phyloP scores from a whole-genome alignment of 306 rosid species.

The Echinosophora koreensis region DNA sequence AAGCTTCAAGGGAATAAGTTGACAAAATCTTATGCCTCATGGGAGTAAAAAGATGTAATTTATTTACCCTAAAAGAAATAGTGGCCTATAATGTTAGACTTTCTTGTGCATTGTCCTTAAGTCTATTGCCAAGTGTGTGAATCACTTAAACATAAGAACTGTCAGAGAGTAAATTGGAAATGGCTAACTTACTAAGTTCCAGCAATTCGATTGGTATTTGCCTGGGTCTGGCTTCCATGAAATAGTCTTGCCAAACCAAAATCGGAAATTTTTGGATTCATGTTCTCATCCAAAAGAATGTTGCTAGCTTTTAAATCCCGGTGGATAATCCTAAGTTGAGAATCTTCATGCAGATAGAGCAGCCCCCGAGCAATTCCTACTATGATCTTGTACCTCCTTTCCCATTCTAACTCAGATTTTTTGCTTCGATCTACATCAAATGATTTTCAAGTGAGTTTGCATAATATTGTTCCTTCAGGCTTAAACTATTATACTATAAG shows the following conservation, averaged over 20 bases:
- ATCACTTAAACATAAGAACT: too few relatives aligned
- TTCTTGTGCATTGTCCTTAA: too few relatives aligned
- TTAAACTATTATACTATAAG: neutral
- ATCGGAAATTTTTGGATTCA: conserved; percentile 52
- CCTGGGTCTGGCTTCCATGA: conserved; percentile 45
- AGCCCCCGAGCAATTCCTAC: conserved; percentile 46
- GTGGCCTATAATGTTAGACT: too few relatives aligned
- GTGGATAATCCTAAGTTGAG: conserved; percentile 45
- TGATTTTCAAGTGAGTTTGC: neutral
- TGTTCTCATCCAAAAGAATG: conserved; percentile 43
- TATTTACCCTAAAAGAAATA: too few relatives aligned
- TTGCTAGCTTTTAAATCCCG: conserved; percentile 53
- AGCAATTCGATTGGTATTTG: conserved; percentile 48
- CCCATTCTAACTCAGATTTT: conserved; percentile 41
- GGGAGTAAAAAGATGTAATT: too few relatives aligned
- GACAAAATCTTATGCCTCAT: too few relatives aligned
- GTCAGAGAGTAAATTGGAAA: neutral
- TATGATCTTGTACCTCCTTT: conserved; percentile 47
- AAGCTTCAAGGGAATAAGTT: neutral
- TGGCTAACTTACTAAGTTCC: conserved; percentile 47
- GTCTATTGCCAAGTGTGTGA: too few relatives aligned
- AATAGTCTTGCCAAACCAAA: conserved; percentile 52
- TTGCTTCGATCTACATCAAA: conserved; percentile 33
- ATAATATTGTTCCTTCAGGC: neutral
- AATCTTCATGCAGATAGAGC: conserved; percentile 50